Percentiles rank a stretch among this genome's conserved stretches.
These are phyloP conservation scores for Blastobotrys robertii DNA, from an alignment of 805 yeast genomes.

Conservation along the genomic window DNA sequence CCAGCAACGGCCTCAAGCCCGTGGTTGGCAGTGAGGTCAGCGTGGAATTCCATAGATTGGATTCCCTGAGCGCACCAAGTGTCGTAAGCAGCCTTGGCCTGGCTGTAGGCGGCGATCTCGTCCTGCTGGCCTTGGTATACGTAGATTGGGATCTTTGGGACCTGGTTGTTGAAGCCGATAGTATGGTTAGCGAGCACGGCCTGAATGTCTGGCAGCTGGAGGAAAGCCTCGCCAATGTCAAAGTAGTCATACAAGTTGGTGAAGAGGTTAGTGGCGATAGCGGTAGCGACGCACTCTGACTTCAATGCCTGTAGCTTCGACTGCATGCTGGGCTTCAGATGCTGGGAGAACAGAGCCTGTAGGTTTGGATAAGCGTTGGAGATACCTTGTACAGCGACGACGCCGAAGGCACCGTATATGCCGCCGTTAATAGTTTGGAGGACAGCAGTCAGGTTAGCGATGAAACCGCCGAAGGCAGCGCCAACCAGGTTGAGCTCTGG, in stretches of 20 bases:
- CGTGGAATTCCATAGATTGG: neutral
- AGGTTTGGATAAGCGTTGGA: too few species aligned
- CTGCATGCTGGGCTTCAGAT: too few species aligned
- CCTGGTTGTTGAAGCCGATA: slow-evolving; percentile 7
- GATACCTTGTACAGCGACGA: too few species aligned
- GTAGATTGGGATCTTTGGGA: slow-evolving; percentile 16
- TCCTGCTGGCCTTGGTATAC: slow-evolving; percentile 19
- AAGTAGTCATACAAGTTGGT: slow-evolving; percentile 14
- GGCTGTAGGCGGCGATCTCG: slow-evolving; percentile 9
- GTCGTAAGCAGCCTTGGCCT: slow-evolving; percentile 1
- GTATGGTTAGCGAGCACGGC: slow-evolving; percentile 14
- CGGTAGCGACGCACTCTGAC: too few species aligned
- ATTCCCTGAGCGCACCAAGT: slow-evolving; percentile 3
- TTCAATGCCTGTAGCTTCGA: too few species aligned
- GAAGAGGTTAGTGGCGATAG: neutral
- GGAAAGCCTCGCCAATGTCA: slow-evolving; percentile 9
- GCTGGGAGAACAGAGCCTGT: too few species aligned
- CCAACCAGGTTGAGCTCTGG: slow-evolving; percentile 19
- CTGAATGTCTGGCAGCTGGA: slow-evolving; percentile 9
- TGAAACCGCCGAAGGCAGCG: slow-evolving; percentile 21
- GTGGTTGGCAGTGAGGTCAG: neutral
- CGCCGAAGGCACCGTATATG: too few species aligned
- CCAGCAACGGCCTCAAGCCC: neutral
- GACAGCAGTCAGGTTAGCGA: slow-evolving; percentile 14
- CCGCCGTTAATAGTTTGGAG: neutral